Evolutionary conservation across 768 basidiomycete genomes (phyloP), one percentile per base, ranked within the genome.

Genomic region (Neoboletus magnificus): DNA sequence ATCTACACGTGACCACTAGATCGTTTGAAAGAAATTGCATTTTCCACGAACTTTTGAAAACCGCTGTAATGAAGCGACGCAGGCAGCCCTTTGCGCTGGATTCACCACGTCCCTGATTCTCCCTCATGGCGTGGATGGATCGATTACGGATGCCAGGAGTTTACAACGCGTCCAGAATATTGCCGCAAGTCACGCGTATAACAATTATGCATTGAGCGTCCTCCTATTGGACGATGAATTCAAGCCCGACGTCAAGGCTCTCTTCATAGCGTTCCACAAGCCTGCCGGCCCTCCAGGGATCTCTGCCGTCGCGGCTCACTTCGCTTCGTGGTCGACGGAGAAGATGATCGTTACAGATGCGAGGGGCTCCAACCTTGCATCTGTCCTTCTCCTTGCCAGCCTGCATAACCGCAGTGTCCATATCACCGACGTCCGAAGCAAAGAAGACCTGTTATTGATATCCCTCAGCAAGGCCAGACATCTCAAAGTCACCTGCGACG

Each of bases 301-400:
- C 50, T 82, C 92, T 18, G 79, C 80, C 12, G 83, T 95, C 48
- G 92, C 95, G 1, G 79, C 84, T 12, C 91, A 97, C 70, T 97
- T 99, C 68, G 79, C 89, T 8, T 79, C 87, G 1, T 98, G 97
- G 96, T 88, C 95, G 0, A 62, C 73, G 4, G 91, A 97, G 63
- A 96, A 93, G 75, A 87, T 87, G n/a, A 91, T 99, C 66, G 79
- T 98, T 52, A 94, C 96, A 4, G 89, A 98, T 67, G 96, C 97
- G 22, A 87, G 88, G 67, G 88, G 91, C 13, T 87, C 93, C 3
- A 89, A 94, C 61, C 82, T 98, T 13, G 96, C 97, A 1, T 97
- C 96, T 1, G 82, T 98, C 36, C 82, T 99, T 32, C 81, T 99
- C 27, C 76, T 98, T 45, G 94, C 96, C n/a, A 95, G 91, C 63